Evolutionary conservation across 768 basidiomycete genomes (phyloP).

Genomic region (Suillus cothurnatus): DNA sequence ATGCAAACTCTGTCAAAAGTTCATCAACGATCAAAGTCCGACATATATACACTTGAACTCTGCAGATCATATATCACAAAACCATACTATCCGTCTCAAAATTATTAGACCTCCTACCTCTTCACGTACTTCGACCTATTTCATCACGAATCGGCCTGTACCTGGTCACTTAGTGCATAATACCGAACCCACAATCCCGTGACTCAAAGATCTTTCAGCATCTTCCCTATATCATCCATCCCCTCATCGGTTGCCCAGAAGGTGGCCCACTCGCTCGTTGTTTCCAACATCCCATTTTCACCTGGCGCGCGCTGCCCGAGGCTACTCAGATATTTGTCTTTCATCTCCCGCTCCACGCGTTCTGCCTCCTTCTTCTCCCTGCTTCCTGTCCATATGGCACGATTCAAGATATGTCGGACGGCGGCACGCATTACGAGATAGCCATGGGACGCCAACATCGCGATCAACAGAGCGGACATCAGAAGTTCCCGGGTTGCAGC

Average conservation of each 20-base stretch:
- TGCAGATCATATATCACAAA: too few species aligned
- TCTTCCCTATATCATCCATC: constrained; percentile 66
- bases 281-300: constrained; percentile 14
- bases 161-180: neutral
- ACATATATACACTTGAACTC: too few species aligned
- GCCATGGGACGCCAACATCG: constrained; percentile 85
- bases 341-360: constrained; percentile 55
- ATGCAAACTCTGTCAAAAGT: too few species aligned
- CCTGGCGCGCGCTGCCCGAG: constrained; percentile 24
- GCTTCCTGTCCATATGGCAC: constrained; percentile 76
- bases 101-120: too few species aligned
- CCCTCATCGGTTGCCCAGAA: constrained; percentile 82
- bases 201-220: constrained; percentile 58
- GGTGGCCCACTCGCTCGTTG: constrained; percentile 26
- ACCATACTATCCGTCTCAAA: too few species aligned
- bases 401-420: constrained; percentile 71
- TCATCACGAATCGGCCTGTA: too few species aligned
- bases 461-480: constrained; percentile 67
- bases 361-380: constrained; percentile 62
- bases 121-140: too few species aligned
- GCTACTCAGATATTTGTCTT: constrained; percentile 42
- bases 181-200: neutral
- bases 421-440: constrained; percentile 66
- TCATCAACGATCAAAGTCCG: too few species aligned
- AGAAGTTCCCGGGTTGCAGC: constrained; percentile 54